Base-by-base conservation (phyloP, 768 basidiomycete species). In the Amanita rimosa region DNA sequence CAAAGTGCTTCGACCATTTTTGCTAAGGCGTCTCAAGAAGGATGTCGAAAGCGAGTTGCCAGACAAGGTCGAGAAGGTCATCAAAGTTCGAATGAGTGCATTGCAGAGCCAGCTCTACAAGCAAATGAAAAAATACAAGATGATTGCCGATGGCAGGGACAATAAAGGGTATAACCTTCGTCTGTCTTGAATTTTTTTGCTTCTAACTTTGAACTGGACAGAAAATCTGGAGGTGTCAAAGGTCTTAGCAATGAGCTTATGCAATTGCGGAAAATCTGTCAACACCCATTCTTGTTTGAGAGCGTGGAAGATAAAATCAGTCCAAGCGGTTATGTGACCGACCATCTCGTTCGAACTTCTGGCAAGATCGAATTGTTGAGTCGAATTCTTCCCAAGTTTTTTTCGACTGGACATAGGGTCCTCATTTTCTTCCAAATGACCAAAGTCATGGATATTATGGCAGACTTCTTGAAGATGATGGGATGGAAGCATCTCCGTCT, bases 371-470 rank as follows among this genome's bases (percentile, higher is more conserved):
- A 98, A 62, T 64, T 99, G 8, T 73, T 98, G 14, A 83, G 83
- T 55, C 81, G 93, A 38, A 81, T 98, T 55, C 73, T 99, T 19
- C 96, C 96, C 42, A 98, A 98, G 64, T 85, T 99, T 58, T 97
- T 98, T 58, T 67, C 77, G 5, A 91, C 88, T 5, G 87, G 85
- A 3, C 96, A 98, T 69, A 81, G 94, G 61, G 90, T 95, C 40
- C 80, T 99, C 49, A 97, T 99, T 57, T 98, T 99, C 80, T 98
- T 98, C 83, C 96, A 99, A 67, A 97, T 98, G 96, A 97, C 94
- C 13, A 89, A 92, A 60, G 91, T 97, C 57, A 96, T 98, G 94
- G 90, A 95, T 54, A 93, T 96, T 62, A 91, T 95, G 81, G 90
- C 91, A 58, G 94, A 97, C 58, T 97, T 93, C 59, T 67, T 96